phyloP scores from a whole-genome alignment of 108 stramenopile genomes.

The Epithemia pelagica region DNA sequence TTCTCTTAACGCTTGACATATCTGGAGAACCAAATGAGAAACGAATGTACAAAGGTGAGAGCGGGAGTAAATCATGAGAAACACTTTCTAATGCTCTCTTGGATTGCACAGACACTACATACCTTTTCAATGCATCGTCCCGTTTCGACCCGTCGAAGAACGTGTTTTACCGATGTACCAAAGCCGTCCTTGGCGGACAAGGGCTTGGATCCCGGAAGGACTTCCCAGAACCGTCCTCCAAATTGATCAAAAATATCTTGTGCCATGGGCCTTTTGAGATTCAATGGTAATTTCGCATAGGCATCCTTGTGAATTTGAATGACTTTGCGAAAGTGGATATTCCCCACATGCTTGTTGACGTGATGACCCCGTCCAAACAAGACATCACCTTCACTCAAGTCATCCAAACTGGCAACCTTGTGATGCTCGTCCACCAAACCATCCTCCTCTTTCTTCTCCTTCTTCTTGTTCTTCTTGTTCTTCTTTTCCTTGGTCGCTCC shows the following conservation, averaged over 20 bases:
- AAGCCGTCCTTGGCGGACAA: too few relatives aligned
- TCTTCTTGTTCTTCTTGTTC: not conserved
- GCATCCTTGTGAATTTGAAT: not conserved
- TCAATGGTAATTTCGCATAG: not conserved
- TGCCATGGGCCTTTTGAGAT: not conserved
- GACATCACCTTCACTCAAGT: not conserved
- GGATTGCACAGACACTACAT: too few relatives aligned
- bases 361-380: not conserved
- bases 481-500: not conserved
- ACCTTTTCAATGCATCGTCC: not conserved
- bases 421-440: not conserved
- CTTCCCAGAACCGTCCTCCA: not conserved
- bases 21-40: not conserved
- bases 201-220: not conserved
- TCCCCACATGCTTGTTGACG: conserved; percentile 1
- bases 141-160: not conserved
- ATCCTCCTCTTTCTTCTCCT: not conserved
- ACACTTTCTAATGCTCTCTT: too few relatives aligned
- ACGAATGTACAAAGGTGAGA: not conserved
- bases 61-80: not conserved
- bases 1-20: not conserved
- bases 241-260: not conserved
- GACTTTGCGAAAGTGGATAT: not conserved
- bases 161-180: not conserved
- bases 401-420: not conserved